Evolutionary conservation across 805 yeast species (phyloP), one percentile per base, ranked within the genome.

Genomic region (Kodamaea restingae): DNA sequence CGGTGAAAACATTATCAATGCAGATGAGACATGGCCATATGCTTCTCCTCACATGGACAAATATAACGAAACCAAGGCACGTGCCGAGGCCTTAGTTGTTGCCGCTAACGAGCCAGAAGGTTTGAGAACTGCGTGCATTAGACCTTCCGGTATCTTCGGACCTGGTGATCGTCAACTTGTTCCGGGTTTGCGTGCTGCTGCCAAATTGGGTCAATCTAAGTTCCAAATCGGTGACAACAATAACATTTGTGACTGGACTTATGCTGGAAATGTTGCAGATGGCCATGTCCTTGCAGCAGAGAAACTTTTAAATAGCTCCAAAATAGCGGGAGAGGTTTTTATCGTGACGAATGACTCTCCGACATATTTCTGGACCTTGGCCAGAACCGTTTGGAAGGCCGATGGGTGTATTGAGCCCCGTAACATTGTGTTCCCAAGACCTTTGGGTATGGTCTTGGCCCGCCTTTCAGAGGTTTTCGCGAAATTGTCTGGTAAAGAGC

Each of bases 61-160:
- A 1, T 93, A 93, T 62, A 95, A 93, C 55, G 90, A 85, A 57
- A 90, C 98, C 7, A 93, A 93, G 60, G 96, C 95, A 7, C 72
- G 73, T 44, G 98, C 96, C 1, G 99, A 93, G 62, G 73, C 72
- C 12, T 75, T 80, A 65, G 96, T 88, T 2, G 70, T 90, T 54
- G 65, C 75, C 15, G 85, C 95, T 12, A 85, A 88, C 59, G 75
- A 76, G 35, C 59, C 65, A 1, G 66, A 70, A 10, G 70, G 68
- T 1, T 75, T 90, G 47, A 65, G 74, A 35, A 93, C 98, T 0
- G 84, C 86, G 26, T 93, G 96, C 2, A 63, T 93, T 35, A 77
- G 99, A 46, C 98, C 98, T 1, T 96, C 98, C 1, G 99, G 98
- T 28, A 88, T 93, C 35, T 93, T 93, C 67, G 99, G 98, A 4